Evolutionary conservation across 495 filamentous ascomycete genomes (phyloP), one percentile per base, ranked within the genome.

Genomic region (Pseudevernia furfuracea): DNA sequence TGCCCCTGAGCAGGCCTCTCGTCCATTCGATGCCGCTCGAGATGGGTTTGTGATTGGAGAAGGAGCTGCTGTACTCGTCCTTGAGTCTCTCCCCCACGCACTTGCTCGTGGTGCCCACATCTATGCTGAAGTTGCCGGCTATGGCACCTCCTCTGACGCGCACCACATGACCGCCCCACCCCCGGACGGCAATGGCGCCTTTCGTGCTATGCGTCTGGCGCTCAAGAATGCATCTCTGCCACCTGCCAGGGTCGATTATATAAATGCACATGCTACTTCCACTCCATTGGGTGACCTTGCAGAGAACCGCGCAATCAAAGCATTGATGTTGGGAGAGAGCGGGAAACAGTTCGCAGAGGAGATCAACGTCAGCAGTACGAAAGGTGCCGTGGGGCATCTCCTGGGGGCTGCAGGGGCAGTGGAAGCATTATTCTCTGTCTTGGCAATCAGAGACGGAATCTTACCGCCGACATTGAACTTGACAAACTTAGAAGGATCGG

Each of bases 261-360:
- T 98, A 70, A 98, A 97, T 72, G 94, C 94, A 3, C 94, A 98
- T 74, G 94, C 92, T 6, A 97, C 94, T 1, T 89, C 87, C 11
- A 98, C 94, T 1, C 67, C 78, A 14, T 80, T 96, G 6, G 94
- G 94, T 1, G 94, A 98, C 76, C 81, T 82, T 3, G 94, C 93
- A 0, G 94, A 98, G 74, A 95, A 92, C 63, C 75, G 77, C 10
- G 94, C 94, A 1, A 95, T 97, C 71, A 86, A 87, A 63, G 71
- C 80, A 0, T 73, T 98, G 64, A 85, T 97, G 73, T 77, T 91
- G 21, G 90, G 89, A 1, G 79, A 85, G 5, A 82, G 87, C 10
- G 92, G 91, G 0, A 81, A 82, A 61, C 66, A 74, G 9, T 76
- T 75, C n/a, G 79, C 89, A 39, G 68, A 74, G 17, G 77, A 93